phyloP scores from a whole-genome alignment of 176 grass and related monocot species.

The Triticum dicoccoides region DNA sequence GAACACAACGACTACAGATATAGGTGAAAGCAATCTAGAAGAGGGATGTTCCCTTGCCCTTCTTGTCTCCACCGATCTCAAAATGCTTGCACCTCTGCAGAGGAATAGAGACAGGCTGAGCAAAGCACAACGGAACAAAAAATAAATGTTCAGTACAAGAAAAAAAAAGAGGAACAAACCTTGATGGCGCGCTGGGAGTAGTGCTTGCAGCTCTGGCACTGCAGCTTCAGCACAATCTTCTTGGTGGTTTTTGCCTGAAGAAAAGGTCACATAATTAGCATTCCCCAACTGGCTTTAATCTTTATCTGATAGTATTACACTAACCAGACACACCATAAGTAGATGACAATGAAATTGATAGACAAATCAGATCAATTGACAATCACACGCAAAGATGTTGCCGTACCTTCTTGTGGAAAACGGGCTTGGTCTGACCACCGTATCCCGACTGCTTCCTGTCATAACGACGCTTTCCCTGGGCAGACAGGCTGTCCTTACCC shows the following conservation, averaged over 20 bases:
- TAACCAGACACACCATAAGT: background rate
- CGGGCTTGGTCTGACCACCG: slow-evolving; percentile 96
- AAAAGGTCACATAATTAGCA: background rate
- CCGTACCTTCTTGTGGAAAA: slow-evolving; percentile 94
- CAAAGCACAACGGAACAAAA: background rate
- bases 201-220: slow-evolving; percentile 96
- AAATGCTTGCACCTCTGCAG: slow-evolving; percentile 93
- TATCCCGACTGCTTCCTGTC: slow-evolving; percentile 93
- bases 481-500: slow-evolving; percentile 88
- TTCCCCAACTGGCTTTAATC: background rate
- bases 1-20: slow-evolving; percentile 15
- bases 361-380: background rate
- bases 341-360: background rate
- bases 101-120: background rate
- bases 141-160: background rate
- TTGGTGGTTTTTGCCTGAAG: slow-evolving; percentile 93
- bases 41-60: slow-evolving; percentile 96
- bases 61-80: slow-evolving; percentile 98
- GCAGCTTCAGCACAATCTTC: slow-evolving; percentile 94
- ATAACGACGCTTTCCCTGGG: slow-evolving; percentile 91
- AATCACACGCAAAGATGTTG: background rate
- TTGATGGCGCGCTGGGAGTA: slow-evolving; percentile 81
- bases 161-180: slow-evolving; percentile 15
- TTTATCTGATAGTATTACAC: background rate
- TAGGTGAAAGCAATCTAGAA: slow-evolving; percentile 51